Conservation (phyloP, 352 stramenopile genomes). For the Aphanomyces euteiches region DNA sequence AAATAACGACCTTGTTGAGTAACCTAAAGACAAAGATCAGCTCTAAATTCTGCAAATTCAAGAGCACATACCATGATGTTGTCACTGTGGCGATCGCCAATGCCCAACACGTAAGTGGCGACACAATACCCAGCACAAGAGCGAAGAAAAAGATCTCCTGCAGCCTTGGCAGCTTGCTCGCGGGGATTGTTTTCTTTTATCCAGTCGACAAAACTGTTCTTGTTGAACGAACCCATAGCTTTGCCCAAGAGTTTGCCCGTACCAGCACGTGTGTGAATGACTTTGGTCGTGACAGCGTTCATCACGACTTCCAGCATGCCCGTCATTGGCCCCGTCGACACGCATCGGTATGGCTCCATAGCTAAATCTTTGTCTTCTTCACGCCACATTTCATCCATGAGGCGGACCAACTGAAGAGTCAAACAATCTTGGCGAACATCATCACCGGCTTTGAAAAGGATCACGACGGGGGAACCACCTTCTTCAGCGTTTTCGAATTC, state of each 20-base stretch:
- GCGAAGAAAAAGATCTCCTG: constrained; percentile 44
- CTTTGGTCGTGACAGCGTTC: constrained; percentile 88
- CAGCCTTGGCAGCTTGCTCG: constrained; percentile 11
- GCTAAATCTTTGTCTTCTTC: constrained; percentile 87
- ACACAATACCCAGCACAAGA: constrained; percentile 56
- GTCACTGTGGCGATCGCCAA: constrained; percentile 64
- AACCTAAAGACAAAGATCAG: constrained; percentile 2
- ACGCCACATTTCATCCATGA: constrained; percentile 93
- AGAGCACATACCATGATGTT: constrained; percentile 62
- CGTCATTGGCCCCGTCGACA: constrained; percentile 86
- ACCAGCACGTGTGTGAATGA: constrained; percentile 80
- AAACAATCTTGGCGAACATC: constrained; percentile 93
- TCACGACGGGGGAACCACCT: constrained; percentile 70
- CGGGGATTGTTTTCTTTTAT: constrained; percentile 33
- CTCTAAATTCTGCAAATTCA: neutral
- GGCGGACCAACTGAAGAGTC: constrained; percentile 87
- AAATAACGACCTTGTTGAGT: constrained; percentile 24
- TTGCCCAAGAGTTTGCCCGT: constrained; percentile 34
- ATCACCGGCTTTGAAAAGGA: constrained; percentile 94
- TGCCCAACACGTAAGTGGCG: constrained; percentile 58
- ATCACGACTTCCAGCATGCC: constrained; percentile 90
- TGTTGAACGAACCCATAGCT: constrained; percentile 35
- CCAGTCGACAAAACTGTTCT: constrained; percentile 29
- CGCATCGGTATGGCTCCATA: constrained; percentile 90
- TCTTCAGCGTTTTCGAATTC: constrained; percentile 81